A percentile compares a stretch with the other conserved stretches of the same genome.
These are phyloP conservation scores for Poa pratensis DNA, from an alignment of 176 grass and related monocot species.

Conservation along the genomic window DNA sequence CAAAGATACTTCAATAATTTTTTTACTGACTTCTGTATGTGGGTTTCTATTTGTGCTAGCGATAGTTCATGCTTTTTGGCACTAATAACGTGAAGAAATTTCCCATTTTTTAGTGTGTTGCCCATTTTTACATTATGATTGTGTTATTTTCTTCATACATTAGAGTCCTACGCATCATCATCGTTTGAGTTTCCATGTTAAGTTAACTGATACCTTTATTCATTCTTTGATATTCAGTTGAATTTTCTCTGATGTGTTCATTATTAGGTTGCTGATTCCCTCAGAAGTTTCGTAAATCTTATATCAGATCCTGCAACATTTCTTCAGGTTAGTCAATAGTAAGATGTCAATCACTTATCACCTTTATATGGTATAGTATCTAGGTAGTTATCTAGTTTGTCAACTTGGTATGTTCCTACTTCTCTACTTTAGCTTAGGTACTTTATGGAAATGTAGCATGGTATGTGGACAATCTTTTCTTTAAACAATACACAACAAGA, in stretches of 20 bases:
- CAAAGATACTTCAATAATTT: neutral
- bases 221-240: constrained; percentile 10
- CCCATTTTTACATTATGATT: neutral
- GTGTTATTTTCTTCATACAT: neutral
- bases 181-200: neutral
- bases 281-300: constrained; percentile 54
- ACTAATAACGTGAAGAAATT: neutral
- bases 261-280: constrained; percentile 54
- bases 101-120: neutral
- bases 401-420: neutral
- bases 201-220: neutral
- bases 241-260: neutral
- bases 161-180: neutral
- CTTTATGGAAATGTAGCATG: neutral
- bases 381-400: neutral
- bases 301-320: constrained; percentile 70
- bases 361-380: neutral
- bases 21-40: neutral
- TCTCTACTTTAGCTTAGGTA: neutral
- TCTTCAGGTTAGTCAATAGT: constrained; percentile 54
- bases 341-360: neutral
- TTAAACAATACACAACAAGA: neutral
- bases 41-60: neutral
- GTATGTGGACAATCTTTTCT: neutral
- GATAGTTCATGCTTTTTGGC: neutral